Conservation (phyloP, 306 rosid species). For the Senna tora region DNA sequence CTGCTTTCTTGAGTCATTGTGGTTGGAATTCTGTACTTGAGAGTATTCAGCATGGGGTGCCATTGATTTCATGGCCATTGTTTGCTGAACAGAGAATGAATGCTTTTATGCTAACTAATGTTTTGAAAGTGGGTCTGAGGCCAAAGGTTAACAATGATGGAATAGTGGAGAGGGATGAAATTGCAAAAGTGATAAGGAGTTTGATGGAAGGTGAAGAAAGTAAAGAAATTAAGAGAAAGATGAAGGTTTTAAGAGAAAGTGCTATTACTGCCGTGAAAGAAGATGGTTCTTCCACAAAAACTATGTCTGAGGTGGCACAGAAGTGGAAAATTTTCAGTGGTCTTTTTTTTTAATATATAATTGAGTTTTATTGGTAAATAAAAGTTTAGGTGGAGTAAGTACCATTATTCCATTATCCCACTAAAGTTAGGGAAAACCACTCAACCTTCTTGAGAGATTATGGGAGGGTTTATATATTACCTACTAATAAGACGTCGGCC, state of each 20-base stretch:
- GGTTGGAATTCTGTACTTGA: constrained; percentile 44
- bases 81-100: constrained; percentile 31
- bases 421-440: no score
- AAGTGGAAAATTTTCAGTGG: no score
- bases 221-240: neutral
- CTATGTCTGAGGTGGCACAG: neutral
- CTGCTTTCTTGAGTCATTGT: constrained; percentile 43
- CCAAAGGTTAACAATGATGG: constrained; percentile 11
- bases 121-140: constrained; percentile 27
- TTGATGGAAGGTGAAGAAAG: constrained; percentile 41
- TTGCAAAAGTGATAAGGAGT: constrained; percentile 13
- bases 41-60: constrained; percentile 12
- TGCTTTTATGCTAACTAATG: constrained; percentile 2
- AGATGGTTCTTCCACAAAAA: constrained; percentile 32
- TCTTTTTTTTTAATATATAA: no score
- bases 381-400: no score
- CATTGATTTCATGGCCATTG: constrained; percentile 26
- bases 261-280: neutral
- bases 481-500: no score
- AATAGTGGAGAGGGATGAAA: constrained; percentile 27
- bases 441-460: no score
- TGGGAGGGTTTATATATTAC: no score
- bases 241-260: constrained; percentile 14
- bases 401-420: no score
- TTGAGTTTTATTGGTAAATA: no score